Conservation (phyloP, 208 protist species). For the Trichomonas vaginalis region DNA sequence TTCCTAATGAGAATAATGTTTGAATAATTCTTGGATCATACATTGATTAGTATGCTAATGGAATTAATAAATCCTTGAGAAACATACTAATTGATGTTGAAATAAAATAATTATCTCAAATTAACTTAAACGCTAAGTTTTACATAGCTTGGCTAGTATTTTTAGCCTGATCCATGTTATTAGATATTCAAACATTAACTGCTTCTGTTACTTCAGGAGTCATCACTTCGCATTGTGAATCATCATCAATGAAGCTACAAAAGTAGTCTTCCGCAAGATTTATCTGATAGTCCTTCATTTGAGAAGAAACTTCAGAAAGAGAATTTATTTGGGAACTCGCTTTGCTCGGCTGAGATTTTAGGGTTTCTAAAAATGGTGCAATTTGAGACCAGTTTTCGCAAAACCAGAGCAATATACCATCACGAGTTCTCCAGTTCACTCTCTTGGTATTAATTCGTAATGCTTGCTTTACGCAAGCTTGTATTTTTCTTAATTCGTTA, state of each 20-base stretch:
- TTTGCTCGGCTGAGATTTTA: no score
- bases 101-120: no score
- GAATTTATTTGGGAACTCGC: neutral
- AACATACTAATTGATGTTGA: no score
- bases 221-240: neutral
- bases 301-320: neutral
- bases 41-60: no score
- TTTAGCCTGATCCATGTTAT: no score
- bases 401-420: neutral
- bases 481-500: neutral
- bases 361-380: neutral
- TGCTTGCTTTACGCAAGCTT: neutral
- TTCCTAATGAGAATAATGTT: no score
- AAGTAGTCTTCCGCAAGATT: neutral
- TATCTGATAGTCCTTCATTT: neutral
- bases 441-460: neutral
- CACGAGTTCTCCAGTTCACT: neutral
- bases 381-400: neutral
- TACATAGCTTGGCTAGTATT: no score
- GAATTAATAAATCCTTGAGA: no score
- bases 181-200: neutral
- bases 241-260: neutral
- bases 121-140: no score
- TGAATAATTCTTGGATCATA: no score
- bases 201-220: neutral